Evolutionary conservation across 306 rosid species (phyloP), one percentile per base, ranked within the genome.

Genomic region (Fagus sylvatica): DNA sequence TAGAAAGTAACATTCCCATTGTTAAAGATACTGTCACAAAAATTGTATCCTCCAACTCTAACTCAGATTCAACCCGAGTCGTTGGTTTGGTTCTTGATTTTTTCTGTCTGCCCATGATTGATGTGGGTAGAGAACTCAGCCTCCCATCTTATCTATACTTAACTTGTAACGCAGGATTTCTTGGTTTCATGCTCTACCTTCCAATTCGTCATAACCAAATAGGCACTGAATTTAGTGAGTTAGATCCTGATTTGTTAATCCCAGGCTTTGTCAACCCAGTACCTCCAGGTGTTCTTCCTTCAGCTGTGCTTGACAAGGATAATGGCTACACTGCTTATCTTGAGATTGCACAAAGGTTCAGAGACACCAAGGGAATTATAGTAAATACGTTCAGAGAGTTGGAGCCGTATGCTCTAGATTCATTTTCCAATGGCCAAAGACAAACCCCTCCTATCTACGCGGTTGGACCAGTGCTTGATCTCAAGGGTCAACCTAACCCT

Each of bases 401-500:
- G 32, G 93, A 91, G 84, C 46, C 76, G 0, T 5, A 74, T 71
- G 79, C 78, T 41, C 57, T 89, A 37, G 81, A 69, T 67, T 81
- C 79, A 19, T 55, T 87, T 67, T 70, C 46, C 66, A 76, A 85
- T 73, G 74, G 60, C 5, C 53, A 71, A 72, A 61, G 60, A 4
- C 53, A 71, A 72, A 61, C 70, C 6, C 92, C 92, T 75, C 85
- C 90, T 28, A 81, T 87, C 7, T 89, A 89, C 81, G 76, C 88
- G 36, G 84, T 88, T 79, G 93, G 91, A 37, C 96, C 90, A 2
- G 83, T 87, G 86, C 32, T 89, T 49, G 76, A 89, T 39, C 51
- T 80, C 61, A 79, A 77, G 15, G 76, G 79, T n/a, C 77, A 41
- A 5, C 78, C 78, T 0, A 36, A 77, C 39, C 82, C 83, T 11